These are phyloP conservation scores for Talaromyces nanjingensis DNA, from an alignment of 495 filamentous ascomycete species.

Conservation along the genomic window DNA sequence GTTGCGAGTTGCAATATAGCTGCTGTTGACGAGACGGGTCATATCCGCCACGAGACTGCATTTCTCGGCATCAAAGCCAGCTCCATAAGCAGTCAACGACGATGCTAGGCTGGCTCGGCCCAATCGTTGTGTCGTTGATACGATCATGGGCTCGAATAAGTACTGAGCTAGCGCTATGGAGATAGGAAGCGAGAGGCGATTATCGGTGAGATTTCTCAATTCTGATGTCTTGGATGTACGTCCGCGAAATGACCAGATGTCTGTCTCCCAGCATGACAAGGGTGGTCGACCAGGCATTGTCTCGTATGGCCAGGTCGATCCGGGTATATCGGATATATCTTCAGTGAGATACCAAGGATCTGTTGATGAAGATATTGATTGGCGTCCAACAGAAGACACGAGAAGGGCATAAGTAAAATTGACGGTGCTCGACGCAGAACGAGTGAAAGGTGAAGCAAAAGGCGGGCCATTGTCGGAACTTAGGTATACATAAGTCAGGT, in stretches of 20 bases:
- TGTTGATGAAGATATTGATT: conserved; percentile 19
- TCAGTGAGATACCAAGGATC: conserved; percentile 31
- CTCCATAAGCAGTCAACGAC: conserved; percentile 14
- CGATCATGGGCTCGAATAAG: conserved; percentile 18
- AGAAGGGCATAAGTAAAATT: conserved; percentile 24
- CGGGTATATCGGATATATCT: background rate
- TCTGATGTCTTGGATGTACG: conserved; percentile 13
- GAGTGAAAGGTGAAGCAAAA: conserved; percentile 1
- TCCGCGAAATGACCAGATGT: conserved; percentile 21
- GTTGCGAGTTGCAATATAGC: conserved; percentile 26
- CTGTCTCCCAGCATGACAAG: conserved; percentile 28
- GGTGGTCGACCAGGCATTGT: conserved; percentile 18
- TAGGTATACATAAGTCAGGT: background rate
- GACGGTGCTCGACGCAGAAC: conserved; percentile 14
- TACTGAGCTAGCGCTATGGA: conserved; percentile 6
- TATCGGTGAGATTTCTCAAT: conserved; percentile 6
- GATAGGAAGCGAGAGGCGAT: conserved; percentile 12
- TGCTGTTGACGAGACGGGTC: conserved; percentile 20
- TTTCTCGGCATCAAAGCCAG: conserved; percentile 21
- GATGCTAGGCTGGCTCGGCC: conserved; percentile 22
- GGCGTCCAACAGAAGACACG: conserved; percentile 22
- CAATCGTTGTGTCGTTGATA: conserved; percentile 17
- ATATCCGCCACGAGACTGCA: conserved; percentile 24
- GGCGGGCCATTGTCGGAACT: conserved; percentile 1
- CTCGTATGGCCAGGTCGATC: conserved; percentile 3